Percentiles rank a stretch among this genome's conserved stretches.
Conservation (phyloP, 257 asterid species). For the Plectranthus barbatus region DNA sequence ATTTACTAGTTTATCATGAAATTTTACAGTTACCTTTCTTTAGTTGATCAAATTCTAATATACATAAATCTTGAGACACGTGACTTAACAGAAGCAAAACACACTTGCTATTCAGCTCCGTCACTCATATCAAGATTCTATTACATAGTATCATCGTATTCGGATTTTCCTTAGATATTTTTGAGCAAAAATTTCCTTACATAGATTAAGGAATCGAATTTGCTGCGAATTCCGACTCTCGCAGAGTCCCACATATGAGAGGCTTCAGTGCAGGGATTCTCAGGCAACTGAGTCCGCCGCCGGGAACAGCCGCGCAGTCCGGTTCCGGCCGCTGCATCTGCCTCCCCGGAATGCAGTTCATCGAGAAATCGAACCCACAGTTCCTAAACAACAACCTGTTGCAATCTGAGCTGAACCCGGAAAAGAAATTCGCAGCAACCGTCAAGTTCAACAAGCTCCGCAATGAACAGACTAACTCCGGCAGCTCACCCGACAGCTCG, state of each 20-base stretch:
- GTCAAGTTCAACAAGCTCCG: conserved; percentile 51
- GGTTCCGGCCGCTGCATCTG: conserved; percentile 69
- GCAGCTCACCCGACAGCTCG: conserved; percentile 58
- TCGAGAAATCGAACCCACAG: conserved; percentile 68
- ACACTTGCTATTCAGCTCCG: too few species aligned
- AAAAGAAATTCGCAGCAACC: conserved; percentile 64
- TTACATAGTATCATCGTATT: too few species aligned
- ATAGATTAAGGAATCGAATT: conserved; percentile 7
- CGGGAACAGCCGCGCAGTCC: conserved; percentile 56
- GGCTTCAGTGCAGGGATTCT: conserved; percentile 61
- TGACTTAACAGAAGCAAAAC: too few species aligned
- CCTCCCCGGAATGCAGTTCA: conserved; percentile 70
- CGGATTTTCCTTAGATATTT: too few species aligned
- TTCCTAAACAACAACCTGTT: conserved; percentile 17
- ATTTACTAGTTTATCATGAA: too few species aligned
- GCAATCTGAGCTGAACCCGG: conserved; percentile 64
- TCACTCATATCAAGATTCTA: too few species aligned
- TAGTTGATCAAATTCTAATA: too few species aligned
- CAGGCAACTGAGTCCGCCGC: conserved; percentile 63
- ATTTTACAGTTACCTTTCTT: too few species aligned
- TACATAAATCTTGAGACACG: too few species aligned
- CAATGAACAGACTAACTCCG: conserved; percentile 62
- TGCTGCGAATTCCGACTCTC: background rate
- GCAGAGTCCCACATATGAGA: conserved; percentile 49
- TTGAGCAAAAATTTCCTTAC: too few species aligned